phyloP scores from a whole-genome alignment of 2,329 filamentous ascomycete genomes.

The Dactylellina haptotyla region DNA sequence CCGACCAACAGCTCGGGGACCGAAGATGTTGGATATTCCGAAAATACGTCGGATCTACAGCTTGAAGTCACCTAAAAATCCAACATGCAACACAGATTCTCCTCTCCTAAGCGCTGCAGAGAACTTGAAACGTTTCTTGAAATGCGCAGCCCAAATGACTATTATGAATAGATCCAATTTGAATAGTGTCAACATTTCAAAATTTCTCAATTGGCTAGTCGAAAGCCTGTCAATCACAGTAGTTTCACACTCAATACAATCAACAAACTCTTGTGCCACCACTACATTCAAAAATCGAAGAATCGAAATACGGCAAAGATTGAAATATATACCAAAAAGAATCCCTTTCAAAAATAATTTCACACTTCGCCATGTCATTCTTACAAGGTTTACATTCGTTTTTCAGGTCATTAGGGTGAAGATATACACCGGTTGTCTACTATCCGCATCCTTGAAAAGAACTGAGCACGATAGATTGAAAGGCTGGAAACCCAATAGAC shows the following conservation, averaged over 20 bases:
- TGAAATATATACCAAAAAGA: conserved; percentile 3
- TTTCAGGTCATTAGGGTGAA: neutral
- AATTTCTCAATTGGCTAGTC: too few relatives aligned
- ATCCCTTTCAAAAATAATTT: neutral
- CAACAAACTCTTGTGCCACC: neutral
- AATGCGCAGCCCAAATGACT: too few relatives aligned
- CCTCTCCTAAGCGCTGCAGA: too few relatives aligned
- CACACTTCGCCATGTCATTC: neutral
- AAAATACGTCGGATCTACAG: too few relatives aligned
- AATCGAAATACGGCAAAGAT: neutral
- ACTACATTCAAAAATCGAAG: neutral
- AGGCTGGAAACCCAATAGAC: neutral
- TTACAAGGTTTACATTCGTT: too few relatives aligned
- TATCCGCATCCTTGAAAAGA: neutral
- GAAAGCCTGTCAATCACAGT: too few relatives aligned
- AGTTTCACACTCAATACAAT: neutral
- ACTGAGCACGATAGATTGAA: neutral
- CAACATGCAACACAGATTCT: too few relatives aligned
- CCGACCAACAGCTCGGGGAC: too few relatives aligned
- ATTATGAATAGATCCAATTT: neutral
- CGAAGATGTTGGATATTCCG: too few relatives aligned
- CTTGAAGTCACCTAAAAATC: too few relatives aligned
- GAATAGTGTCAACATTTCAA: too few relatives aligned
- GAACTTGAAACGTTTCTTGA: too few relatives aligned
- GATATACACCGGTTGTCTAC: neutral